Base-by-base conservation (phyloP, 2,329 filamentous ascomycete species). In the Sarocladium oryzae region DNA sequence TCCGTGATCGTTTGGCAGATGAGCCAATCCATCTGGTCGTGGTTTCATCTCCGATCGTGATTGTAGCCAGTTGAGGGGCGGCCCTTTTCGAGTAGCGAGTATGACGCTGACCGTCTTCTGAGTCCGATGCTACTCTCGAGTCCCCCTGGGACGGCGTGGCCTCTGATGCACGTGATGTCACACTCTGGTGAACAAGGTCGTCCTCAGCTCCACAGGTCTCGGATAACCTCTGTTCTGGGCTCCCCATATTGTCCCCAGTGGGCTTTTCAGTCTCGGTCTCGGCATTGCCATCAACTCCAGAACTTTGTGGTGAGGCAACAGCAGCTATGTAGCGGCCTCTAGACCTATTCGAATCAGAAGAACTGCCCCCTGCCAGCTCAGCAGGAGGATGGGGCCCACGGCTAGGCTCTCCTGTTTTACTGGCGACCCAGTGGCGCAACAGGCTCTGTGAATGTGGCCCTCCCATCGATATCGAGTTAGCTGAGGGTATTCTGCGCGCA, bases 41-140 rank as follows among this genome's bases (percentile, higher is more conserved):
- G 0, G 84, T 88, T 41, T 76, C 77, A 55, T 84, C 75, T 1
- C 86, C 88, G 51, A 92, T 81, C 0, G 85, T 90, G 45, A 92
- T 87, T 2, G 85, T 88, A 18, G 87, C 86, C 49, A 84, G 70
- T 58, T 88, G 83, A 24, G 46, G 46, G 4, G 78, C 76, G 2
- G 77, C 69, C 30, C 85, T 77, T 61, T 81, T 86, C 1, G 18
- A 78, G 75, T 20, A 58, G 56, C 6, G 55, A 45, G 5, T 59
- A 56, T 13, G 60, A 54, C 24, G n/a, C 20, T 5, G 15, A 18
- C 10, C 3, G 8, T 36, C 28, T 4, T 36, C 45, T 4, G 26
- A 20, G 11, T 45, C 40, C 11, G 40, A 49, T n/a, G 26, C 28
- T n/a, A 33, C 7, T 49, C 23, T 11, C 4, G 45, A 8, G 7